These are phyloP conservation scores for Aureobasidium uvarum DNA, from an alignment of 2,329 filamentous ascomycete genomes.

Conservation along the genomic window DNA sequence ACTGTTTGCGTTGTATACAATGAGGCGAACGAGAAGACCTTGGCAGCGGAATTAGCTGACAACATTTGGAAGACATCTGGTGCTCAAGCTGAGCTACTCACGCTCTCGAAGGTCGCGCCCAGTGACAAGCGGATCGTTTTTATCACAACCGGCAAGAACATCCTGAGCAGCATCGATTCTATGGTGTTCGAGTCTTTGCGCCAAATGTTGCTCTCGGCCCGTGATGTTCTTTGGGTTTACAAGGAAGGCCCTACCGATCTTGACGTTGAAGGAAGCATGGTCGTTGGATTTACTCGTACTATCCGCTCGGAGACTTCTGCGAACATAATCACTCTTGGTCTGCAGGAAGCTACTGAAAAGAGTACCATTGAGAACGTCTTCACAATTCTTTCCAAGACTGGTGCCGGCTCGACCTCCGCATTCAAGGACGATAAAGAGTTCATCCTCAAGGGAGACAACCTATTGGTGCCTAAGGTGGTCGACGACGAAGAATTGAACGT, in stretches of 20 bases:
- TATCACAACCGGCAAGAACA: not conserved
- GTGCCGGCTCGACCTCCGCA: not conserved
- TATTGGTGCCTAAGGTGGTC: not conserved
- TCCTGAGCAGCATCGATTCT: not conserved
- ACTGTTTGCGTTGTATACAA: conserved; percentile 2
- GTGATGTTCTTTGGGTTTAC: conserved; percentile 2
- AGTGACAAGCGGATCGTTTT: conserved; percentile 2
- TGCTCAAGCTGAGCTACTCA: not conserved
- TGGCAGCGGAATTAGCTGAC: not conserved
- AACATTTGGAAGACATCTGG: not conserved
- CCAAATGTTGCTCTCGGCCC: conserved; percentile 5
- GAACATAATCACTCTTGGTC: conserved; percentile 14
- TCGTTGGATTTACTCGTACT: conserved; percentile 5
- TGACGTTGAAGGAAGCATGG: conserved; percentile 11
- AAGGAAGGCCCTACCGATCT: not conserved
- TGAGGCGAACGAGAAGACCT: not conserved
- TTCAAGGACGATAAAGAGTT: conserved; percentile 17
- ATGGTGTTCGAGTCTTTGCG: not conserved
- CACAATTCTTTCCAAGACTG: not conserved
- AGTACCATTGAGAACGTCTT: not conserved
- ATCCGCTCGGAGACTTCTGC: conserved; percentile 14
- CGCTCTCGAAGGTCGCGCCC: not conserved
- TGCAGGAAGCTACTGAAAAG: not conserved
- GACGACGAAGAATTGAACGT: conserved; percentile 11
- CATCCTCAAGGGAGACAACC: not conserved